phyloP scores from a whole-genome alignment of 2,329 filamentous ascomycete genomes.

The Claviceps paspali region DNA sequence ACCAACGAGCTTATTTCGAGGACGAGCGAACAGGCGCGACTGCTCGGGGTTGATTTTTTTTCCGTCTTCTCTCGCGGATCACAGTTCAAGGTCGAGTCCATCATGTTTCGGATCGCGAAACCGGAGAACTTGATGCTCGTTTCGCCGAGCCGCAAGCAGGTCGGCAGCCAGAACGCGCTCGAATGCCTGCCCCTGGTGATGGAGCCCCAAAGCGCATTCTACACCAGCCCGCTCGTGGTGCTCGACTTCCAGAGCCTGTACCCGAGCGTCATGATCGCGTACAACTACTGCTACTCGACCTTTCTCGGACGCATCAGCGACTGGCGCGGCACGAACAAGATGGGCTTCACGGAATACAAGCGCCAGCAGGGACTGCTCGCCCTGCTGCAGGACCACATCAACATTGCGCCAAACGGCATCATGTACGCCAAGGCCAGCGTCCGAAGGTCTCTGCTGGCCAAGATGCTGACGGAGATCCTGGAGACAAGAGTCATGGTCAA shows the following conservation, averaged over 20 bases:
- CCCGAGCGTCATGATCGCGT: slow-evolving; percentile 96
- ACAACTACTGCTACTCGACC: slow-evolving; percentile 98
- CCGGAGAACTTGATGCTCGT: slow-evolving; percentile 86
- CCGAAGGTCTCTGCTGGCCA: slow-evolving; percentile 79
- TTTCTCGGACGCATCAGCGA: slow-evolving; percentile 73
- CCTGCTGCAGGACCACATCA: slow-evolving; percentile 70
- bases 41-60: slow-evolving; percentile 92
- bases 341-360: slow-evolving; percentile 83
- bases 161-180: slow-evolving; percentile 83
- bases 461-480: slow-evolving; percentile 91
- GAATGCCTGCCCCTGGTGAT: slow-evolving; percentile 93
- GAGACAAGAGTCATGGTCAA: slow-evolving; percentile 98
- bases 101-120: slow-evolving; percentile 98
- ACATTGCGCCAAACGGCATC: slow-evolving; percentile 89
- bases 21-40: slow-evolving; percentile 84
- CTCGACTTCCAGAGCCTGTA: slow-evolving; percentile 95
- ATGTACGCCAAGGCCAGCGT: slow-evolving; percentile 82
- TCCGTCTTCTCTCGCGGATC: slow-evolving; percentile 90
- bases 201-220: slow-evolving; percentile 93
- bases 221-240: slow-evolving; percentile 76
- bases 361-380: slow-evolving; percentile 61
- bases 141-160: slow-evolving; percentile 81
- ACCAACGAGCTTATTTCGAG: slow-evolving; percentile 76
- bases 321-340: slow-evolving; percentile 86
- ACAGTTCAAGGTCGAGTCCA: slow-evolving; percentile 95